These are phyloP conservation scores for Boletus holoroseus DNA, from an alignment of 1,284 basidiomycete genomes.

Conservation along the genomic window DNA sequence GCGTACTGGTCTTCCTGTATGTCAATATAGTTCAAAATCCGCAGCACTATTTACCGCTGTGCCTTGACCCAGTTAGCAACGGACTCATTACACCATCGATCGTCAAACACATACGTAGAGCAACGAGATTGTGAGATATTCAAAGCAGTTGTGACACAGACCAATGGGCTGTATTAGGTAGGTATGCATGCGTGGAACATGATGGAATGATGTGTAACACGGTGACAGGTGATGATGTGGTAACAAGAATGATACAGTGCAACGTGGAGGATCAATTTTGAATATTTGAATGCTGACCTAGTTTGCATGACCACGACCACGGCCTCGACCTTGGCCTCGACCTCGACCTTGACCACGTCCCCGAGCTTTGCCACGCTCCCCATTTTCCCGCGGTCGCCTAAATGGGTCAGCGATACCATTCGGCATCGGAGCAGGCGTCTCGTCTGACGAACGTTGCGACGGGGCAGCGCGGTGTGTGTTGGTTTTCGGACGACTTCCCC, in stretches of 20 bases:
- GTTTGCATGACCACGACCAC: slow-evolving; percentile 17
- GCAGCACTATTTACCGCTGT: background rate
- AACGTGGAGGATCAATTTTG: slow-evolving; percentile 17
- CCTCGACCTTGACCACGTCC: slow-evolving; percentile 34
- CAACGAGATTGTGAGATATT: slow-evolving; percentile 15
- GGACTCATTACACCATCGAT: slow-evolving; percentile 16
- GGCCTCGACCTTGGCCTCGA: slow-evolving; percentile 27
- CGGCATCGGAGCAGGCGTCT: slow-evolving; percentile 1
- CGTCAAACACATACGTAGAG: slow-evolving; percentile 13
- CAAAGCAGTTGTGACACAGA: slow-evolving; percentile 10
- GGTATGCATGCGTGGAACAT: slow-evolving; percentile 23
- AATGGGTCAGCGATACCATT: slow-evolving; percentile 8
- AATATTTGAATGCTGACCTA: slow-evolving; percentile 9
- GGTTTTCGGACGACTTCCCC: slow-evolving; percentile 11
- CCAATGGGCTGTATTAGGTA: slow-evolving; percentile 19
- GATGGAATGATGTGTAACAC: slow-evolving; percentile 20
- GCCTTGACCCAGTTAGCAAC: background rate
- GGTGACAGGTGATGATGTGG: slow-evolving; percentile 20
- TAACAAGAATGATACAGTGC: slow-evolving; percentile 19
- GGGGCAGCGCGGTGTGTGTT: background rate
- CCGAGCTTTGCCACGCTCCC: slow-evolving; percentile 36
- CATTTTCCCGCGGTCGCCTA: slow-evolving; percentile 8
- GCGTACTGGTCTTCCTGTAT: background rate
- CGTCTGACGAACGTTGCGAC: background rate
- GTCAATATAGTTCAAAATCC: slow-evolving; percentile 6